Evolutionary conservation across 495 filamentous ascomycete genomes (phyloP).

Genomic region (Penicillium coprophilum): DNA sequence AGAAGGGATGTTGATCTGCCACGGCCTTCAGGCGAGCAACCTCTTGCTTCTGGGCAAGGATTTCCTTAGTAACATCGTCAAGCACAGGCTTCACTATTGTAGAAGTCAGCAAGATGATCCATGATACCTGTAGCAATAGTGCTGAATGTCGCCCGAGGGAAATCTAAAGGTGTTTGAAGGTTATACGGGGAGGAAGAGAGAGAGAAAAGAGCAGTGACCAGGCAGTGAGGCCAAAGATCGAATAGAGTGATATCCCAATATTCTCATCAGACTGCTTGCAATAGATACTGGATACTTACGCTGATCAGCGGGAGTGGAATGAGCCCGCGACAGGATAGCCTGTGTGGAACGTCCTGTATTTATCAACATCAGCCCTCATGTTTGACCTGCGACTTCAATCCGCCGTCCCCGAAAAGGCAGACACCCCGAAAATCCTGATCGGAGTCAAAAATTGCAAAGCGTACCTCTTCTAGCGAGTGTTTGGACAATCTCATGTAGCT

Average conservation of each 20-base stretch:
- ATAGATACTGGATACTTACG: constrained; percentile 51
- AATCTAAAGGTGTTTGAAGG: neutral
- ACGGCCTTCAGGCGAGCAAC: constrained; percentile 58
- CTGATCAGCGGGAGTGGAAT: constrained; percentile 77
- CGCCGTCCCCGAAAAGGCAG: neutral
- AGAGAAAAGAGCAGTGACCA: neutral
- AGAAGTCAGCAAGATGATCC: constrained; percentile 6
- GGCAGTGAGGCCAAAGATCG: neutral
- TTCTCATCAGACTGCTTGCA: neutral
- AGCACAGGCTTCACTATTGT: constrained; percentile 45
- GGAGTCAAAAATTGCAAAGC: neutral
- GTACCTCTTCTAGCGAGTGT: constrained; percentile 70
- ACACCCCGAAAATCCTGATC: neutral
- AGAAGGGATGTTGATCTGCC: constrained; percentile 85
- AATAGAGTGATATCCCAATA: neutral
- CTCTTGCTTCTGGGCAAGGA: constrained; percentile 46
- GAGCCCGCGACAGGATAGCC: constrained; percentile 81
- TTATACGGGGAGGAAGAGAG: neutral
- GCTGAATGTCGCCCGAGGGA: neutral
- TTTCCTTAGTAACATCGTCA: constrained; percentile 41
- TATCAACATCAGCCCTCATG: constrained; percentile 10
- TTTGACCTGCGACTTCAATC: neutral
- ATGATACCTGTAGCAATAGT: neutral
- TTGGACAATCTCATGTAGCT: constrained; percentile 77
- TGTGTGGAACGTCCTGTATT: constrained; percentile 60